These are phyloP conservation scores for Aspergillus thermomutatus DNA, from an alignment of 2,329 filamentous ascomycete species.

Conservation along the genomic window DNA sequence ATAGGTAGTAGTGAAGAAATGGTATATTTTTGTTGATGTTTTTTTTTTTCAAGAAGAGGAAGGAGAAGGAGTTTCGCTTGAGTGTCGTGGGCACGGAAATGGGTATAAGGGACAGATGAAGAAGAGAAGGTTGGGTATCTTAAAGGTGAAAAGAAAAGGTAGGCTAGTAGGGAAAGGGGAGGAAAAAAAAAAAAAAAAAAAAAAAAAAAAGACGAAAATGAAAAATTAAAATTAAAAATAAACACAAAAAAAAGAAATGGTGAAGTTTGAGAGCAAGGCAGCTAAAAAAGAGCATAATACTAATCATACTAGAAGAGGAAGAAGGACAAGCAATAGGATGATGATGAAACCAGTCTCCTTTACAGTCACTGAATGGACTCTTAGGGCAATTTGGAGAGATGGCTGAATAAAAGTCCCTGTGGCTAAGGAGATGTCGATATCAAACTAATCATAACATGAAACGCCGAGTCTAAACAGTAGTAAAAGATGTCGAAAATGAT, in stretches of 20 bases:
- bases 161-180: background rate
- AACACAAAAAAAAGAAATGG: background rate
- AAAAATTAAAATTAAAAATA: background rate
- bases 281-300: conserved; percentile 1
- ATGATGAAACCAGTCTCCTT: conserved; percentile 1
- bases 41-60: too few species aligned
- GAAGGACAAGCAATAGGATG: background rate
- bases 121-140: too few species aligned
- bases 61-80: too few species aligned
- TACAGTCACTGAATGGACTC: background rate
- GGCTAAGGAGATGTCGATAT: background rate
- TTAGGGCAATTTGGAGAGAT: background rate
- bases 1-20: too few species aligned
- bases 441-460: conserved; percentile 6
- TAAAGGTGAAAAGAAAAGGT: background rate
- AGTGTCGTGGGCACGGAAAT: too few species aligned
- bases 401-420: background rate
- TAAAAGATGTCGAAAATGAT: background rate
- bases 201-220: too few species aligned
- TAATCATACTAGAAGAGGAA: background rate
- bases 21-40: too few species aligned
- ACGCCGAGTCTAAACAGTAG: conserved; percentile 1
- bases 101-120: too few species aligned
- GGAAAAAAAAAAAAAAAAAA: background rate
- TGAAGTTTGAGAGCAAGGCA: background rate